phyloP scores from a whole-genome alignment of 371 early-diverging fungal species.

The Lichtheimia corymbifera region DNA sequence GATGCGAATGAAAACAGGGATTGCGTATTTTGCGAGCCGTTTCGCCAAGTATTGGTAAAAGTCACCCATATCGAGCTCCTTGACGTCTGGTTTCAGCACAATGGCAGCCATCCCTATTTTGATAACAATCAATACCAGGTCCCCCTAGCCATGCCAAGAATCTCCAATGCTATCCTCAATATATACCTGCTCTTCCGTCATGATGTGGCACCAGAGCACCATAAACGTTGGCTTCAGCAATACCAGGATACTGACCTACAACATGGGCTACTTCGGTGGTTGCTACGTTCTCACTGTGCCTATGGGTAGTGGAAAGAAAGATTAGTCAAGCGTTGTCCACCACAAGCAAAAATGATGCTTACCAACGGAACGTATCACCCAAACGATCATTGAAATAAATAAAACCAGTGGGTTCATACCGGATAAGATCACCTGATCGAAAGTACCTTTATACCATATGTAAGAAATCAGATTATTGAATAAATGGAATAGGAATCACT shows the following conservation, averaged over 20 bases:
- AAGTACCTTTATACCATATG: constrained; percentile 29
- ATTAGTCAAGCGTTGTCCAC: constrained; percentile 62
- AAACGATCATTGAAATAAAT: constrained; percentile 75
- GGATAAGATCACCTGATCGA: constrained; percentile 70
- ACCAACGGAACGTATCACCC: constrained; percentile 79
- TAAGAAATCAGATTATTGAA: background rate
- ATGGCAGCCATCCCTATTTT: constrained; percentile 71
- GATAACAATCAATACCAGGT: constrained; percentile 46
- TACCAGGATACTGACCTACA: constrained; percentile 53
- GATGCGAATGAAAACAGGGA: constrained; percentile 59
- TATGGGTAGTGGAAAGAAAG: constrained; percentile 58
- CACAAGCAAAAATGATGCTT: constrained; percentile 56
- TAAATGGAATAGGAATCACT: constrained; percentile 5
- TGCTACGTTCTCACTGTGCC: constrained; percentile 70
- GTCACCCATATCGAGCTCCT: constrained; percentile 37
- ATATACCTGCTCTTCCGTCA: constrained; percentile 76
- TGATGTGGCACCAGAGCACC: constrained; percentile 55
- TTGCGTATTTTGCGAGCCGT: constrained; percentile 59
- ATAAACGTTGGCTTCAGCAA: constrained; percentile 68
- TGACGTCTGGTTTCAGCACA: constrained; percentile 22
- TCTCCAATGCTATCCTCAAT: constrained; percentile 52
- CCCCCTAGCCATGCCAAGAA: constrained; percentile 49
- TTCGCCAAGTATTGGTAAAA: constrained; percentile 29
- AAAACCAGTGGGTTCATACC: constrained; percentile 53
- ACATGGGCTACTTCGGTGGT: constrained; percentile 67